These are phyloP conservation scores for Cladosporium sp. DNA, from an alignment of 2,329 filamentous ascomycete genomes.

Conservation along the genomic window DNA sequence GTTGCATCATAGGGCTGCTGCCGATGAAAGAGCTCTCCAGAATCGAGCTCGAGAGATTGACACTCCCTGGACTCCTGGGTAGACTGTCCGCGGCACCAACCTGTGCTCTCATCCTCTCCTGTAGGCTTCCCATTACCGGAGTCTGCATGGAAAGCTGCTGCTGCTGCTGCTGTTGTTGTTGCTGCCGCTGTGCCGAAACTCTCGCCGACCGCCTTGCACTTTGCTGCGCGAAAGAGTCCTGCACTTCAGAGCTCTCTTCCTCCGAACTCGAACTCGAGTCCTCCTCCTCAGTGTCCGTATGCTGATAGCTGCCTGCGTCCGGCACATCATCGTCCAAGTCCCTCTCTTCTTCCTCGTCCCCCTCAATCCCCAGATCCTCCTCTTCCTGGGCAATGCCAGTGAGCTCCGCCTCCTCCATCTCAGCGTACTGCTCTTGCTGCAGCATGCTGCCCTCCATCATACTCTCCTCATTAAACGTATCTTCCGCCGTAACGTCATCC, in stretches of 20 bases:
- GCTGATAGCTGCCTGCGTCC: constrained; percentile 48
- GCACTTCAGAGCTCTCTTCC: constrained; percentile 16
- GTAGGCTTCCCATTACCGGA: constrained; percentile 17
- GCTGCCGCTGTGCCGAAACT: constrained; percentile 32
- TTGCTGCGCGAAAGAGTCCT: constrained; percentile 22
- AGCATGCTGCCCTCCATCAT: constrained; percentile 42
- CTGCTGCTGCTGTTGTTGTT: background rate
- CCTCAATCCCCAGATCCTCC: constrained; percentile 36
- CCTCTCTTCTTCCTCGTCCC: constrained; percentile 17
- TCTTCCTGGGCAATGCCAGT: constrained; percentile 43
- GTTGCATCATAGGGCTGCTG: constrained; percentile 30
- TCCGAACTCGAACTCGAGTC: constrained; percentile 28
- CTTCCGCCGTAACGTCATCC: constrained; percentile 26
- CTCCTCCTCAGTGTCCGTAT: constrained; percentile 48
- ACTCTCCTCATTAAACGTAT: constrained; percentile 44
- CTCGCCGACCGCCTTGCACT: constrained; percentile 16
- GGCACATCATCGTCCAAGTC: constrained; percentile 46
- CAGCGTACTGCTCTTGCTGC: constrained; percentile 36
- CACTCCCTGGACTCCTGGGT: constrained; percentile 27
- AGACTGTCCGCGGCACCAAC: constrained; percentile 24
- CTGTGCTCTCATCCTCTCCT: constrained; percentile 27
- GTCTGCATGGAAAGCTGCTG: background rate
- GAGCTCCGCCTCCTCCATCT: constrained; percentile 43
- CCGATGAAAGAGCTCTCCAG: constrained; percentile 32
- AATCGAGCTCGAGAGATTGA: constrained; percentile 29